A percentile compares a stretch with the other conserved stretches of the same genome.
Evolutionary conservation across 192 early-diverging fungal species (phyloP).

Genomic region (Podila clonocystis): DNA sequence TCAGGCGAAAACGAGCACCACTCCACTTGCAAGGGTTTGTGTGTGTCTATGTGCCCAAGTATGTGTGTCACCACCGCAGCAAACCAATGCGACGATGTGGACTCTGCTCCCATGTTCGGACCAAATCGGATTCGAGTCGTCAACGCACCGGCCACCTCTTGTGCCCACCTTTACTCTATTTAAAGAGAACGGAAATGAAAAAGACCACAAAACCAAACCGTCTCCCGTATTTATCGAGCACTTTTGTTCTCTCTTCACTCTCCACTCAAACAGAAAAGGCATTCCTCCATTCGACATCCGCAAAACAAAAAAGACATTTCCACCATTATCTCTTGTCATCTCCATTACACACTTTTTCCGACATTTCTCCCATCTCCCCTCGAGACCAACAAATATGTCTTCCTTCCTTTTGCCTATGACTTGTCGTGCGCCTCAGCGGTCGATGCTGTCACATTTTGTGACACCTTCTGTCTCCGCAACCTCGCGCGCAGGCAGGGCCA

Average conservation of each 20-base stretch:
- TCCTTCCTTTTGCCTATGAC: slow-evolving; percentile 20
- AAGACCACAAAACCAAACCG: not conserved
- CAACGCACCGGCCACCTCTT: not conserved
- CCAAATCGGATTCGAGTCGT: not conserved
- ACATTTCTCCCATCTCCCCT: not conserved
- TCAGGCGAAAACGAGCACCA: not conserved
- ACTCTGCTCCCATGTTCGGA: not conserved
- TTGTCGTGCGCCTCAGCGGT: slow-evolving; percentile 39
- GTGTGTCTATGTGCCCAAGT: not conserved
- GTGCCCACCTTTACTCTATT: too few species aligned
- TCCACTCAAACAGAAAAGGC: too few species aligned
- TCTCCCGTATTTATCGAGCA: not conserved
- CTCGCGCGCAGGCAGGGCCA: slow-evolving; percentile 1
- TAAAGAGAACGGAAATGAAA: too few species aligned
- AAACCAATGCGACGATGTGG: not conserved
- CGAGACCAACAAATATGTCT: slow-evolving; percentile 15
- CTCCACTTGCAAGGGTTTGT: not conserved
- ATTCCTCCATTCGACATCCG: too few species aligned
- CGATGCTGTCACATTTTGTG: slow-evolving; percentile 44
- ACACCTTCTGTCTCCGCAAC: slow-evolving; percentile 8
- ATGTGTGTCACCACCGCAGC: too few species aligned
- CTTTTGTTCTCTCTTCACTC: not conserved
- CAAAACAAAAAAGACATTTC: not conserved
- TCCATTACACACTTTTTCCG: not conserved
- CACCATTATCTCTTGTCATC: not conserved